Conservation (phyloP, 1,139 yeast species). For the Blastobotrys persicus region DNA sequence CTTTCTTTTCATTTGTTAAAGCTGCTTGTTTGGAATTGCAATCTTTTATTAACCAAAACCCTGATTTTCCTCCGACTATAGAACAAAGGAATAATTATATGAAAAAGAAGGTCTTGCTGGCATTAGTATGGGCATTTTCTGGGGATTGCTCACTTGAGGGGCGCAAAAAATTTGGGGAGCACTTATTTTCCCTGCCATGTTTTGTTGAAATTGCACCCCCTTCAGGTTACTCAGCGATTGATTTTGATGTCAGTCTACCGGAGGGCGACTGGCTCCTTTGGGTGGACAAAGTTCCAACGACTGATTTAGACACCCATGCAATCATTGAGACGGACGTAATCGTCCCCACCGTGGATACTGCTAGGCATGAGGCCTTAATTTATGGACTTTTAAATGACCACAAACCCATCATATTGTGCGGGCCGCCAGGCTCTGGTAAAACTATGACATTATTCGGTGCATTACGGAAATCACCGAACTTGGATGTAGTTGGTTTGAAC, state of each 20-base stretch:
- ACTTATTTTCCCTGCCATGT: constrained; percentile 32
- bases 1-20: constrained; percentile 38
- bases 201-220: constrained; percentile 25
- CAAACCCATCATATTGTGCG: constrained; percentile 71
- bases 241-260: constrained; percentile 49
- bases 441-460: constrained; percentile 85
- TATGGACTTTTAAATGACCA: constrained; percentile 57
- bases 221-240: constrained; percentile 33
- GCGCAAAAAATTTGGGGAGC: constrained; percentile 43
- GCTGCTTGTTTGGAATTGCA: constrained; percentile 27
- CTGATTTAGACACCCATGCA: constrained; percentile 61
- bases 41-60: constrained; percentile 25
- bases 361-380: constrained; percentile 61
- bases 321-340: constrained; percentile 62
- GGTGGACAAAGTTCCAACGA: constrained; percentile 44
- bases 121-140: constrained; percentile 66
- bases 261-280: constrained; percentile 53
- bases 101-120: constrained; percentile 43
- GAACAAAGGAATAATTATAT: constrained; percentile 35
- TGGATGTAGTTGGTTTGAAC: constrained; percentile 67
- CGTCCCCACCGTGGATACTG: constrained; percentile 78
- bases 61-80: constrained; percentile 30
- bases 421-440: constrained; percentile 98
- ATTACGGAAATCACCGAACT: constrained; percentile 54
- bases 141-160: constrained; percentile 53